Conservation (phyloP, 2,329 filamentous ascomycete genomes). For the Pseudogymnoascus sp. region DNA sequence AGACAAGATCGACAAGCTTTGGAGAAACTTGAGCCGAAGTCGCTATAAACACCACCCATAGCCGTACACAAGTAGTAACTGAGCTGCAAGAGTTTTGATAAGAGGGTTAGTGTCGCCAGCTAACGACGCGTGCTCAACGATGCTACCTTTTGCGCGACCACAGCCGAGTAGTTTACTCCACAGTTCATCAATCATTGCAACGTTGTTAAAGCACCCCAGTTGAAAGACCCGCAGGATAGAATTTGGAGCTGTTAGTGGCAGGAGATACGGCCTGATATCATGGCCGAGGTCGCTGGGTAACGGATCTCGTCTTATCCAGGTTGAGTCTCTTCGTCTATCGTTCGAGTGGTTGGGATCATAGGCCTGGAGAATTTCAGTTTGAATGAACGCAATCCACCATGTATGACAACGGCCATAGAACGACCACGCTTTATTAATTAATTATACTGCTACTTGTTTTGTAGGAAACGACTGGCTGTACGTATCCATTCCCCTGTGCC, state of each 20-base stretch:
- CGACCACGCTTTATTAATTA: not conserved
- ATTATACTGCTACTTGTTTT: not conserved
- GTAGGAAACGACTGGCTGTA: not conserved
- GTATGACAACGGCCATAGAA: not conserved
- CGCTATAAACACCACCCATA: not conserved
- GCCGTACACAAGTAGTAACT: not conserved
- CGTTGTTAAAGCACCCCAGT: not conserved
- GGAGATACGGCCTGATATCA: not conserved
- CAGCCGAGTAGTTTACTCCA: not conserved
- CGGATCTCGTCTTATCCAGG: not conserved
- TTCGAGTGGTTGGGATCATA: not conserved
- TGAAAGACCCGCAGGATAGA: not conserved
- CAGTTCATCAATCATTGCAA: not conserved
- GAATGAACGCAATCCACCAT: not conserved
- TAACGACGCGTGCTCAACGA: not conserved
- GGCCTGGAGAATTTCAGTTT: not conserved
- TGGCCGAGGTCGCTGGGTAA: not conserved
- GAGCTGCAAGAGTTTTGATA: not conserved
- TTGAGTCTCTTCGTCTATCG: not conserved
- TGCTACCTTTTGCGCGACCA: not conserved
- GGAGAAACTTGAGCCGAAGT: not conserved
- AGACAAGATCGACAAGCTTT: not conserved
- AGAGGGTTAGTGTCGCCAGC: not conserved
- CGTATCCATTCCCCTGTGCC: not conserved
- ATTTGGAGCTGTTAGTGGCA: not conserved